A percentile compares a stretch with the other conserved stretches of the same genome.
phyloP scores from a whole-genome alignment of 2,329 filamentous ascomycete genomes.

The Fusarium buxicola region DNA sequence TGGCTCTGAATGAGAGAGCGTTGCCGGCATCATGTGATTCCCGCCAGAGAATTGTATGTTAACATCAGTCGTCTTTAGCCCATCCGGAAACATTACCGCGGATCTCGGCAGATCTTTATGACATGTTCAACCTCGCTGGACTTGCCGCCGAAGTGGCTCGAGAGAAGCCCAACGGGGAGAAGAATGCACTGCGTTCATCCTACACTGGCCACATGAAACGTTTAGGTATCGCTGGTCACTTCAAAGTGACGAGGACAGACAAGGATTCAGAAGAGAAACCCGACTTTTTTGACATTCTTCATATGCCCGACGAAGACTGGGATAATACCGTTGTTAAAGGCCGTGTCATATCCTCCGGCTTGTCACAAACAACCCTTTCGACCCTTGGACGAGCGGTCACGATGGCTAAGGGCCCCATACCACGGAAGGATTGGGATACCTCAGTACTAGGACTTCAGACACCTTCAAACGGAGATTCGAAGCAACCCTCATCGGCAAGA shows the following conservation, averaged over 20 bases:
- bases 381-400: conserved; percentile 63
- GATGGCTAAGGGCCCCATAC: conserved; percentile 68
- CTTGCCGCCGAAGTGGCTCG: conserved; percentile 72
- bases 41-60: conserved; percentile 54
- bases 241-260: conserved; percentile 68
- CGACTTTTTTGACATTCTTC: conserved; percentile 65
- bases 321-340: conserved; percentile 63
- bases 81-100: conserved; percentile 61
- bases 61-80: conserved; percentile 59
- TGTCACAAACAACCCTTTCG: conserved; percentile 58
- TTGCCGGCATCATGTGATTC: conserved; percentile 42
- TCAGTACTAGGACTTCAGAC: conserved; percentile 69
- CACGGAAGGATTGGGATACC: conserved; percentile 66
- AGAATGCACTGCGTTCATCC: conserved; percentile 74
- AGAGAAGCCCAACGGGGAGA: conserved; percentile 73
- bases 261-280: conserved; percentile 57
- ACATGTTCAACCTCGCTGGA: conserved; percentile 65
- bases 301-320: conserved; percentile 68
- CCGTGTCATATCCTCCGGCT: conserved; percentile 65
- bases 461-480: conserved; percentile 55
- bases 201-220: conserved; percentile 77
- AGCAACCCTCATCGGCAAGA: conserved; percentile 57
- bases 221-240: conserved; percentile 70
- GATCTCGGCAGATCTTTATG: conserved; percentile 68
- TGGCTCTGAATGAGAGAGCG: conserved; percentile 33